Evolutionary conservation across 2,329 filamentous ascomycete species (phyloP).

Genomic region (Aspergillus amoenus): DNA sequence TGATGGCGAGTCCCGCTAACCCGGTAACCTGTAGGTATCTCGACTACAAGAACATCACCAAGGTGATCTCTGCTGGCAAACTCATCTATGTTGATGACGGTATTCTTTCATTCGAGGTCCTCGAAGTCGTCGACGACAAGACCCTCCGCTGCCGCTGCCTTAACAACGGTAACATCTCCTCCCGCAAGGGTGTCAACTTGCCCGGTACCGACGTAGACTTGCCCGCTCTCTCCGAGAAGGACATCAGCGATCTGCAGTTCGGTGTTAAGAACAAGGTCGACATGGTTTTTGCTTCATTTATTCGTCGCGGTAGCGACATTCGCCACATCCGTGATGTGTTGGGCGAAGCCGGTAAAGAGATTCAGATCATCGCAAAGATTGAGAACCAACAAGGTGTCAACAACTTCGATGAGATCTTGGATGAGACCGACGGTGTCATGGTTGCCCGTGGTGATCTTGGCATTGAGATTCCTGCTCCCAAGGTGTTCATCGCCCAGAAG

Average conservation of each 20-base stretch:
- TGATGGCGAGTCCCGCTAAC: constrained; percentile 15
- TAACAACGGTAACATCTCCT: constrained; percentile 99
- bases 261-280: constrained; percentile 98
- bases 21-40: constrained; percentile 65
- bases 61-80: constrained; percentile 87
- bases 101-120: constrained; percentile 92
- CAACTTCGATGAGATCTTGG: constrained; percentile 97
- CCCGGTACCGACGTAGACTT: constrained; percentile 99
- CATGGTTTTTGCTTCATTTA: constrained; percentile 99
- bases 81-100: constrained; percentile 98
- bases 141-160: constrained; percentile 82
- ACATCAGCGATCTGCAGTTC: constrained; percentile 89
- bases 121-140: constrained; percentile 83
- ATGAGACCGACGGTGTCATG: constrained; percentile 98
- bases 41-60: constrained; percentile 99
- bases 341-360: constrained; percentile 87
- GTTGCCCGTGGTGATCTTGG: constrained; percentile 97
- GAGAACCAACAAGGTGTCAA: constrained; percentile 99
- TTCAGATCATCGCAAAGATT: constrained; percentile 99
- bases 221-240: constrained; percentile 95
- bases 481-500: constrained; percentile 99
- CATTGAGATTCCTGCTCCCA: constrained; percentile 97
- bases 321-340: constrained; percentile 86
- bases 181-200: constrained; percentile 98
- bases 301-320: constrained; percentile 92